phyloP scores from a whole-genome alignment of 768 basidiomycete genomes.

The Auricularia cornea region DNA sequence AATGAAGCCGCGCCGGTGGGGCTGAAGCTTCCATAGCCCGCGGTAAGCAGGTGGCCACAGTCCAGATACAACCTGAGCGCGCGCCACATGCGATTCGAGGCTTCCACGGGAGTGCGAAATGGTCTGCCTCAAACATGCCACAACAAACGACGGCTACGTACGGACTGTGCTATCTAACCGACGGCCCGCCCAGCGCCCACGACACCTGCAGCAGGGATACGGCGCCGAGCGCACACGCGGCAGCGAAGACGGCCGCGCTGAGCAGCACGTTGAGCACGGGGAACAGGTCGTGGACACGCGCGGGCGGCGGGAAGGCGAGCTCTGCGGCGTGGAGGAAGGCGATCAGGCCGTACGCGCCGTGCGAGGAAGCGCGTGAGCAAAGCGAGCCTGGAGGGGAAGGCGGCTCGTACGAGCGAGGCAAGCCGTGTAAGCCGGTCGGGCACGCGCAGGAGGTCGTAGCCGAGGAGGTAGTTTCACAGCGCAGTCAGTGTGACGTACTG shows the following conservation, averaged over 20 bases:
- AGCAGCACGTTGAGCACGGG: slow-evolving; percentile 78
- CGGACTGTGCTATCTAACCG: slow-evolving; percentile 11
- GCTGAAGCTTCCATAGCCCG: too few relatives aligned
- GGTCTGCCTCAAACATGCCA: too few relatives aligned
- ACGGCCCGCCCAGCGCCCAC: slow-evolving; percentile 66
- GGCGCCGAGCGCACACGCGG: slow-evolving; percentile 84
- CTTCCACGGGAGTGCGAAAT: too few relatives aligned
- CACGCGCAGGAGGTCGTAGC: slow-evolving; percentile 57
- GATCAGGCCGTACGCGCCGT: slow-evolving; percentile 51
- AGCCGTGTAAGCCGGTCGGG: slow-evolving; percentile 24
- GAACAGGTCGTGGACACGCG: slow-evolving; percentile 77
- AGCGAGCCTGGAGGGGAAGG: neutral
- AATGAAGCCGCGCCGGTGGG: too few relatives aligned
- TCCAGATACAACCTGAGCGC: too few relatives aligned
- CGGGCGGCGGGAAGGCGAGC: slow-evolving; percentile 49
- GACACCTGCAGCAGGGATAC: slow-evolving; percentile 68
- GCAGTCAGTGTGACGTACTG: slow-evolving; percentile 62
- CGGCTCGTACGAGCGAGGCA: slow-evolving; percentile 41
- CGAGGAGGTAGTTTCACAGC: slow-evolving; percentile 78
- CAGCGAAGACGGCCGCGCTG: slow-evolving; percentile 68
- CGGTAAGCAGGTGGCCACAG: too few relatives aligned
- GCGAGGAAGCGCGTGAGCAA: neutral
- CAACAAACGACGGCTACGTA: too few relatives aligned
- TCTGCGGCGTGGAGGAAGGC: slow-evolving; percentile 57
- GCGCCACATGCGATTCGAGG: too few relatives aligned